These are phyloP conservation scores for Exophiala phaeomuriformis DNA, from an alignment of 2,329 filamentous ascomycete genomes.

Conservation along the genomic window DNA sequence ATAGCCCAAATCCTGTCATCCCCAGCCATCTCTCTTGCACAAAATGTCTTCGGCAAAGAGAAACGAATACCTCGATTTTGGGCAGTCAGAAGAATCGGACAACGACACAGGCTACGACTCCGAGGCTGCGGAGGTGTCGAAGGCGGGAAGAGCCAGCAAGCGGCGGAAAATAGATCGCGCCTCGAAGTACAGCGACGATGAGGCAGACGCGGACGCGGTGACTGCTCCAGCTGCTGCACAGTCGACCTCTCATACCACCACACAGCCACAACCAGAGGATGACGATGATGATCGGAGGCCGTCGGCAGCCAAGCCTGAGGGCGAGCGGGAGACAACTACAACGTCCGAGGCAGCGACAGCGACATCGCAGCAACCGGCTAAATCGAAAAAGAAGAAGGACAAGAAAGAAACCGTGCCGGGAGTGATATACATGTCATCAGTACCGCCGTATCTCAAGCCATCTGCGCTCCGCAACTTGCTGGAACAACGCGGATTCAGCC, in stretches of 20 bases:
- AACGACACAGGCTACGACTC: slow-evolving; percentile 41
- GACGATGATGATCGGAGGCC: not conserved
- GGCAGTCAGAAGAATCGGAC: slow-evolving; percentile 34
- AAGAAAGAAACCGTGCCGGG: slow-evolving; percentile 33
- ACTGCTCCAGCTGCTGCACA: slow-evolving; percentile 33
- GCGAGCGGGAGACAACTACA: slow-evolving; percentile 48
- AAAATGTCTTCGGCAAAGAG: slow-evolving; percentile 10
- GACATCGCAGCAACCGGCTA: not conserved
- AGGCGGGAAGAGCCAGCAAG: slow-evolving; percentile 27
- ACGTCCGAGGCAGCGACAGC: not conserved
- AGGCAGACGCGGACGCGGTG: slow-evolving; percentile 40
- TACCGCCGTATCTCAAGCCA: slow-evolving; percentile 44
- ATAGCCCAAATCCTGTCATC: no score
- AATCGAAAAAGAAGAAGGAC: slow-evolving; percentile 32
- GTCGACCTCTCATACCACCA: not conserved
- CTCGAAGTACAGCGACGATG: slow-evolving; percentile 20
- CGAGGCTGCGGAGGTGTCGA: slow-evolving; percentile 38
- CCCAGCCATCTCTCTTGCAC: not conserved
- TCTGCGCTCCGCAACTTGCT: slow-evolving; percentile 39
- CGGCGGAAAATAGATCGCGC: slow-evolving; percentile 20
- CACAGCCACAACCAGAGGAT: not conserved
- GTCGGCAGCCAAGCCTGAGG: slow-evolving; percentile 44
- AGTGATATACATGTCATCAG: slow-evolving; percentile 40
- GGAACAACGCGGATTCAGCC: slow-evolving; percentile 36
- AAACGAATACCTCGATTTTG: slow-evolving; percentile 27